Evolutionary conservation across 768 basidiomycete genomes (phyloP).

Genomic region (Amanita phalloides): DNA sequence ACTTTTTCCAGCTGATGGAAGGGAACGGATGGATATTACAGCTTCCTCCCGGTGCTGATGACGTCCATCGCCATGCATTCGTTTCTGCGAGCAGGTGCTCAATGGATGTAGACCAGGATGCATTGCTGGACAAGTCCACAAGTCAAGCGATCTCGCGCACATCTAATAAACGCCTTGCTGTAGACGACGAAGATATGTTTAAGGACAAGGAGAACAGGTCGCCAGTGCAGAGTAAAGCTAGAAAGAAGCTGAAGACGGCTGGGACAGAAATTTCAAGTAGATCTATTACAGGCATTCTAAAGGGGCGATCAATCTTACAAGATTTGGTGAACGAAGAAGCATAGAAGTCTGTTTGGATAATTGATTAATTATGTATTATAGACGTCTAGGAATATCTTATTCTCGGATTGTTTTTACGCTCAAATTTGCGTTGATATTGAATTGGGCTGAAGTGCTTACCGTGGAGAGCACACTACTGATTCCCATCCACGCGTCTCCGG

Average conservation of each 20-base stretch:
- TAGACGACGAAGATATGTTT: neutral
- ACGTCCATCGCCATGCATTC: slow-evolving; percentile 27
- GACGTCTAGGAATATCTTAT: no score
- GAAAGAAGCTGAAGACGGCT: slow-evolving; percentile 7
- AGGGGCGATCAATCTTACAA: slow-evolving; percentile 46
- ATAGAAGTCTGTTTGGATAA: neutral
- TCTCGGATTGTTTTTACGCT: no score
- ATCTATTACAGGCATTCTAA: slow-evolving; percentile 31
- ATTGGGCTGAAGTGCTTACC: no score
- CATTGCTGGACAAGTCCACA: slow-evolving; percentile 10
- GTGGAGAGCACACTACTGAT: no score
- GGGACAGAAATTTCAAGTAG: neutral
- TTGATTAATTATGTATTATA: no score
- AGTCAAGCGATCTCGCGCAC: neutral
- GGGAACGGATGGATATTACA: slow-evolving; percentile 52
- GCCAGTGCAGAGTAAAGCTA: slow-evolving; percentile 1
- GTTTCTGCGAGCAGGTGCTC: slow-evolving; percentile 6
- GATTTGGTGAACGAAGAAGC: slow-evolving; percentile 42
- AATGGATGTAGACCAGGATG: slow-evolving; percentile 16
- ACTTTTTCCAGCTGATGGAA: slow-evolving; percentile 32
- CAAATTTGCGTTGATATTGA: no score
- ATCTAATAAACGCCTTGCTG: slow-evolving; percentile 1
- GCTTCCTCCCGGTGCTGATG: slow-evolving; percentile 45
- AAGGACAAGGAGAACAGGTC: slow-evolving; percentile 5
- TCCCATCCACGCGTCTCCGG: no score